Evolutionary conservation across 345 rosid species (phyloP).

Genomic region (Citrus cavaleriei): DNA sequence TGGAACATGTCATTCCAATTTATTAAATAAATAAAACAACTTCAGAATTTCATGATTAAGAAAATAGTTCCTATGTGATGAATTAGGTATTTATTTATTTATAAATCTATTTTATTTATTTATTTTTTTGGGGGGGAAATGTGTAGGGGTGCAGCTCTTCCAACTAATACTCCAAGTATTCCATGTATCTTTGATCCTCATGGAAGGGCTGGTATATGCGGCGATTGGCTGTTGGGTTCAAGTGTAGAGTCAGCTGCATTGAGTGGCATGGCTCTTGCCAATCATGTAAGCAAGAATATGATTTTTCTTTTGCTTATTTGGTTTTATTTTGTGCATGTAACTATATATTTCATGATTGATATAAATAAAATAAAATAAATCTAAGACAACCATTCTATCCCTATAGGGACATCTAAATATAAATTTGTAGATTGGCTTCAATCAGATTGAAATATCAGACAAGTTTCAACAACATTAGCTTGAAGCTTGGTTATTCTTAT

Average conservation of each 20-base stretch:
- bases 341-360: background rate
- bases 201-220: constrained; percentile 93
- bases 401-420: background rate
- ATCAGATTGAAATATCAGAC: background rate
- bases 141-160: constrained; percentile 92
- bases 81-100: background rate
- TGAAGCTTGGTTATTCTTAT: background rate
- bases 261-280: constrained; percentile 77
- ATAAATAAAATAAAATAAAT: background rate
- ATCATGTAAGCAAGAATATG: constrained; percentile 48
- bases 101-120: background rate
- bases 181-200: constrained; percentile 82
- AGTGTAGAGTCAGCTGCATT: constrained; percentile 82
- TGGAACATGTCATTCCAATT: background rate
- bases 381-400: background rate
- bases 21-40: background rate
- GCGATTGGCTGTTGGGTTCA: constrained; percentile 90
- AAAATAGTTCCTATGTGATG: background rate
- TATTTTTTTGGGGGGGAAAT: background rate
- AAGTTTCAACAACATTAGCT: background rate
- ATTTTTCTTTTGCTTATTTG: background rate
- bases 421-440: background rate
- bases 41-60: background rate
- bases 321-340: background rate
- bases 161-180: constrained; percentile 61